Evolutionary conservation across 495 filamentous ascomycete species (phyloP).

Genomic region (Talaromyces proteolyticus): DNA sequence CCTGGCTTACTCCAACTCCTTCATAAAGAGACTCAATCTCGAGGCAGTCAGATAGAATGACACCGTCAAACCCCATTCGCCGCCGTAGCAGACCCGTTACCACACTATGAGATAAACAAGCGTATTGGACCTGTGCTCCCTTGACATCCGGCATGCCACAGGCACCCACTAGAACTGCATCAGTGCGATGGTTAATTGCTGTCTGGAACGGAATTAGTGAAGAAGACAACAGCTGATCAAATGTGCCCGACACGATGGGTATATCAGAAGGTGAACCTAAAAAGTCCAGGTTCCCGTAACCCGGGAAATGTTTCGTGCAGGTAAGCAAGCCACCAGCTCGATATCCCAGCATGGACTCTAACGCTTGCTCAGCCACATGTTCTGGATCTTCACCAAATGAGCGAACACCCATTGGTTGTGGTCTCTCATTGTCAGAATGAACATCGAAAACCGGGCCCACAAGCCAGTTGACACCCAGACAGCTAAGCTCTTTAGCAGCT

Average conservation of each 20-base stretch:
- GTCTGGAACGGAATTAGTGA: constrained; percentile 3
- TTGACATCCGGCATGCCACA: constrained; percentile 4
- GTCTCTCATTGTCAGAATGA: constrained; percentile 1
- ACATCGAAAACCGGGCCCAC: constrained; percentile 5
- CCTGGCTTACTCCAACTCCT: constrained; percentile 4
- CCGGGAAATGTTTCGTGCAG: constrained; percentile 5
- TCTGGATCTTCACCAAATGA: constrained; percentile 5
- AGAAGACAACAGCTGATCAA: background rate
- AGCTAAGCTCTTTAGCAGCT: background rate
- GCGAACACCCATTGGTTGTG: constrained; percentile 3
- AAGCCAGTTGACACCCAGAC: constrained; percentile 4
- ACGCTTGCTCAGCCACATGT: constrained; percentile 1
- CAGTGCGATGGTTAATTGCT: constrained; percentile 1
- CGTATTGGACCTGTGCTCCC: background rate
- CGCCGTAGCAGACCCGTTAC: constrained; percentile 5
- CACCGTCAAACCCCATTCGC: constrained; percentile 4
- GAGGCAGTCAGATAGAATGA: constrained; percentile 5
- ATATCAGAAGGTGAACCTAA: constrained; percentile 4
- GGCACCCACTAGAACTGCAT: constrained; percentile 3
- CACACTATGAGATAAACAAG: constrained; percentile 1
- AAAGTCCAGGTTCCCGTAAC: constrained; percentile 4
- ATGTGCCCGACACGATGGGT: constrained; percentile 3
- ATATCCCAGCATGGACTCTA: constrained; percentile 7
- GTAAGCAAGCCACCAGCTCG: background rate
- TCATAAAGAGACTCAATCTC: constrained; percentile 5